Conservation (phyloP, 768 basidiomycete genomes). For the Arthromyces matolae region DNA sequence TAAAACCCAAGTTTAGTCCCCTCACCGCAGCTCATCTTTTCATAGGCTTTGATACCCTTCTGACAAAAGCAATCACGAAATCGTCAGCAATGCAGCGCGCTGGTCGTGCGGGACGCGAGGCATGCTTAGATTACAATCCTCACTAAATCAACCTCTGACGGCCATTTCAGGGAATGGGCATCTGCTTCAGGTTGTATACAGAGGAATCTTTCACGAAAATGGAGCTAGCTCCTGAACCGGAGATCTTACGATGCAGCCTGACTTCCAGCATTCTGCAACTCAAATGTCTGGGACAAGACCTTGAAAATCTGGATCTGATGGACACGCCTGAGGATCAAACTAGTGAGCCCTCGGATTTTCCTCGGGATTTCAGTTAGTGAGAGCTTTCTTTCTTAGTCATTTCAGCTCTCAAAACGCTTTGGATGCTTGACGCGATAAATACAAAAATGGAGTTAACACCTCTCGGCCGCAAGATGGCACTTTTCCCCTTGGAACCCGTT, state of each 20-base stretch:
- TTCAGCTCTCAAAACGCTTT: constrained; percentile 68
- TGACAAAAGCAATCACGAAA: constrained; percentile 80
- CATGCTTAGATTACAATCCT: constrained; percentile 23
- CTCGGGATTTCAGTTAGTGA: background rate
- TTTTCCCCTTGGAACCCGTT: constrained; percentile 89
- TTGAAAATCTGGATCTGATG: constrained; percentile 83
- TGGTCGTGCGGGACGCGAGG: constrained; percentile 95
- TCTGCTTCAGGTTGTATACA: constrained; percentile 92
- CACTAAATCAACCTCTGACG: background rate
- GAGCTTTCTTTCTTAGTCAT: constrained; percentile 38
- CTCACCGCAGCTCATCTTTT: background rate
- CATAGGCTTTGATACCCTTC: constrained; percentile 81
- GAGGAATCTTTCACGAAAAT: constrained; percentile 72
- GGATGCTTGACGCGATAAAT: constrained; percentile 77
- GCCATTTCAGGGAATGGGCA: constrained; percentile 60
- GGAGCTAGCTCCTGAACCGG: constrained; percentile 69
- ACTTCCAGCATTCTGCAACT: constrained; percentile 82
- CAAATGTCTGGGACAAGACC: constrained; percentile 76
- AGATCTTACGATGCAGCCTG: constrained; percentile 86
- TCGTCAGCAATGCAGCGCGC: constrained; percentile 92
- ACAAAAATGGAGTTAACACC: constrained; percentile 60
- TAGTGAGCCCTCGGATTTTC: constrained; percentile 45
- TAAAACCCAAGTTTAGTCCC: constrained; percentile 15
- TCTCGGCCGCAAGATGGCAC: constrained; percentile 79
- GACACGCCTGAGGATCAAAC: constrained; percentile 76